Base-by-base conservation (phyloP, 2,329 filamentous ascomycete genomes). In the Aspergillus phoenicis region DNA sequence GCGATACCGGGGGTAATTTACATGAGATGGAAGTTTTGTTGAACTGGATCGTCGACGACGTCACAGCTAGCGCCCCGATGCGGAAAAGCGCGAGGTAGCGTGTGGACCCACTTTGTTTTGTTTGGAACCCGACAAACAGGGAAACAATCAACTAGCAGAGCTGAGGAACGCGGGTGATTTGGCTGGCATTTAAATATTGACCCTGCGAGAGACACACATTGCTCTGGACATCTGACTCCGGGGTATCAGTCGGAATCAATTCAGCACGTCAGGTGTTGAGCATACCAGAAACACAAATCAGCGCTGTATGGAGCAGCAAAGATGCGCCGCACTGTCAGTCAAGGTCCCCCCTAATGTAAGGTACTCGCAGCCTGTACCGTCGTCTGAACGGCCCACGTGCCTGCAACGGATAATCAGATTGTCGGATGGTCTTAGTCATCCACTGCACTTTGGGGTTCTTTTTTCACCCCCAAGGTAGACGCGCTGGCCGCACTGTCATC, bases 11-110 rank as follows among this genome's bases (percentile, higher is more conserved):
- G n/a, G 41, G 26, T 45, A 28, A 15, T 13, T 41, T 41, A 55
- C 22, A 55, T 45, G 22, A 22, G 43, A 56, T 47, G 41, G 39
- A 47, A 39, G 43, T 47, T 56, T 56, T 45, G 53, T 28, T 45
- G 20, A 13, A 20, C 41, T 47, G 47, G 53, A 30, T 43, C 38
- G 36, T 45, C 39, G 53, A 47, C 38, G 54, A 64, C 62, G 62
- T 64, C 62, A 64, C 57, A 58, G 39, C 33, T 38, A 26, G 10
- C 8, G 22, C 30, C 62, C 57, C 41, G 30, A 62, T 62, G n/a
- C 11, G 62, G 62, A 30, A 54, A 54, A 62, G 59, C 62, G 59
- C 53, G 57, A 51, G 59, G 38, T 22, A 54, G 57, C 38, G 36
- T 54, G 22, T 22, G 24, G 38, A 52, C 48, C 39, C 41, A 45